Base-by-base conservation (phyloP, 1,284 basidiomycete species). In the Pseudozyma sp. region DNA sequence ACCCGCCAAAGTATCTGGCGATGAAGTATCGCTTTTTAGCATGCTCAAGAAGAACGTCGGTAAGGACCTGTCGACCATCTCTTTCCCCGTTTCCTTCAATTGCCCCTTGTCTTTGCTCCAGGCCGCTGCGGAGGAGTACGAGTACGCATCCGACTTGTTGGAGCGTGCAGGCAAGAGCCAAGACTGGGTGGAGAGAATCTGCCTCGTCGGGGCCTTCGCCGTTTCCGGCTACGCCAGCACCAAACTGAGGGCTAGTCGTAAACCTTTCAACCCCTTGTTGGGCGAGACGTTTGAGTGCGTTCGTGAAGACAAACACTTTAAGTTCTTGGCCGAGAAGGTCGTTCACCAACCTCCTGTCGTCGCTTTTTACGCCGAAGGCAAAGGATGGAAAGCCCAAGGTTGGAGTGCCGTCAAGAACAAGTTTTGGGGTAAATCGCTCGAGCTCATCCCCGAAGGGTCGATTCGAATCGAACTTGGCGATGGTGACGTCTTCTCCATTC, bases 11-110 rank as follows among this genome's bases (percentile, higher is more conserved):
- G 85, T 87, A 0, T 86, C 86, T 7, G 91, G 90, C 1, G 93
- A 95, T 64, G 94, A 97, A 86, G 92, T 93, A 5, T 94, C 92
- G 75, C 86, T 97, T 45, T 93, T 96, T 79, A 87, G 91, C 1
- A 90, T 96, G 63, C 86, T 97, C 56, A 94, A 94, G 87, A 96
- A 95, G 87, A 96, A 94, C 81, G 92, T 97, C 52, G 83, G 83
- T 38, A 84, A 85, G 56, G 84, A 85, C 55, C 72, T 85, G 2
- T 80, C 83, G n/a, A 82, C 83, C 34, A 80, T 85, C 49, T 82
- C 79, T 11, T 85, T 85, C 70, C 84, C 84, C 42, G 84, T 85
- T n/a, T 78, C 82, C 4, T 85, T 85, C 80, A 85, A 85, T 68
- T 83, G 79, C 38, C 84, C 84, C 10, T 74, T 85, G 12, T 83